Percentiles rank a stretch among this genome's conserved stretches.
phyloP scores from a whole-genome alignment of 805 yeast species.

The Metschnikowia anglica region DNA sequence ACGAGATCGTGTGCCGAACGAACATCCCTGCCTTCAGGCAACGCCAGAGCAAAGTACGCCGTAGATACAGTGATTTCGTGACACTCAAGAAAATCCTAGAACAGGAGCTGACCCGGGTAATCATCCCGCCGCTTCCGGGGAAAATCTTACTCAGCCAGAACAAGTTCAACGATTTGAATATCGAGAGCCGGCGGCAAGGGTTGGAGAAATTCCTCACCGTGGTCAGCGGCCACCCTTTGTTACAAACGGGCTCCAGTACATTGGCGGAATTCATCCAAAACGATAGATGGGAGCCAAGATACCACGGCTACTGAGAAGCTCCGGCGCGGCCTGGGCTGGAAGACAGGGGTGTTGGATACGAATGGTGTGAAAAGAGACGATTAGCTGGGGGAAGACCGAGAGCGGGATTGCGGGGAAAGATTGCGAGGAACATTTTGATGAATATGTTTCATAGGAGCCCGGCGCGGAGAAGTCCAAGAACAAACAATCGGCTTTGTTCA shows the following conservation, averaged over 20 bases:
- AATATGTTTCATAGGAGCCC: too few species aligned
- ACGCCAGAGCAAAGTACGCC: conserved; percentile 63
- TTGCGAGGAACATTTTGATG: too few species aligned
- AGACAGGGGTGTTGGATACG: too few species aligned
- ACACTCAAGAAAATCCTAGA: conserved; percentile 71
- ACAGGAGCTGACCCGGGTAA: conserved; percentile 73
- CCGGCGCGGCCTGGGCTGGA: too few species aligned
- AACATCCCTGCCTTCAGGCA: conserved; percentile 84
- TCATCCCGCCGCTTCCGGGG: conserved; percentile 89
- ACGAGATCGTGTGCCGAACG: conserved; percentile 85
- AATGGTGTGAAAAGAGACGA: too few species aligned
- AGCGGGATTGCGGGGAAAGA: too few species aligned
- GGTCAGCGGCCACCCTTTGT: conserved; percentile 90
- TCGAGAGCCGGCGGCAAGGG: conserved; percentile 81
- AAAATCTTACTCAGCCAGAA: conserved; percentile 65
- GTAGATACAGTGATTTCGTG: conserved; percentile 90
- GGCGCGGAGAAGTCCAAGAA: too few species aligned
- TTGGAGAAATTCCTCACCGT: conserved; percentile 71
- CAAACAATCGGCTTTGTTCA: too few species aligned
- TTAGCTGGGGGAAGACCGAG: too few species aligned
- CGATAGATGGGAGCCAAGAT: conserved; percentile 62
- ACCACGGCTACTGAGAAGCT: conserved; percentile 19
- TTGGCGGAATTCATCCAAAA: conserved; percentile 85
- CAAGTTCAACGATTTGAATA: conserved; percentile 77
- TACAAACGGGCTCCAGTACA: conserved; percentile 81